Evolutionary conservation across 495 filamentous ascomycete genomes (phyloP).

Genomic region (Aspergillus steynii): DNA sequence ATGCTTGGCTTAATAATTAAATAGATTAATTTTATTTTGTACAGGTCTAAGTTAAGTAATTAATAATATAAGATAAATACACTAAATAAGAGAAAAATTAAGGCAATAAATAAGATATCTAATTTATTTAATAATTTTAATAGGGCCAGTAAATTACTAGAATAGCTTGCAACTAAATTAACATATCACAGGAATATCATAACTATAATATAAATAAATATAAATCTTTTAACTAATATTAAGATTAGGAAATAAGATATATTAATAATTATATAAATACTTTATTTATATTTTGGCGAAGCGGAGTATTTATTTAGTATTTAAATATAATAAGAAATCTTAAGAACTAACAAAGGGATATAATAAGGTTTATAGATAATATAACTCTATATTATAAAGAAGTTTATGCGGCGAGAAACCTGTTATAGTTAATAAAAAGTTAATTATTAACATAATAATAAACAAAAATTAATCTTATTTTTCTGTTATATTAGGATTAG

Average conservation of each 20-base stretch:
- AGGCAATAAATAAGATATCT: not conserved
- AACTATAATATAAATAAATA: too few relatives aligned
- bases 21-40: too few relatives aligned
- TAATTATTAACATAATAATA: not conserved
- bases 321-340: not conserved
- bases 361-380: constrained; percentile 3
- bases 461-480: not conserved
- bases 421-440: not conserved
- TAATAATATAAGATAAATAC: too few relatives aligned
- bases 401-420: not conserved
- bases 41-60: too few relatives aligned
- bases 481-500: not conserved
- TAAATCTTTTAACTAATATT: not conserved
- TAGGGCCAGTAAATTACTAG: not conserved
- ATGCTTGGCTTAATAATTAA: too few relatives aligned
- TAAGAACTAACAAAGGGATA: not conserved
- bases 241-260: not conserved
- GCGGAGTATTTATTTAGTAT: not conserved
- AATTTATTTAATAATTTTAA: not conserved
- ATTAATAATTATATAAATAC: not conserved
- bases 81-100: too few relatives aligned
- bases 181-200: not conserved
- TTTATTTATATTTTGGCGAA: not conserved
- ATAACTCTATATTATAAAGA: not conserved
- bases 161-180: not conserved